Evolutionary conservation across 768 basidiomycete species (phyloP), one percentile per base, ranked within the genome.

Genomic region (Cyclocybe cylindracea): DNA sequence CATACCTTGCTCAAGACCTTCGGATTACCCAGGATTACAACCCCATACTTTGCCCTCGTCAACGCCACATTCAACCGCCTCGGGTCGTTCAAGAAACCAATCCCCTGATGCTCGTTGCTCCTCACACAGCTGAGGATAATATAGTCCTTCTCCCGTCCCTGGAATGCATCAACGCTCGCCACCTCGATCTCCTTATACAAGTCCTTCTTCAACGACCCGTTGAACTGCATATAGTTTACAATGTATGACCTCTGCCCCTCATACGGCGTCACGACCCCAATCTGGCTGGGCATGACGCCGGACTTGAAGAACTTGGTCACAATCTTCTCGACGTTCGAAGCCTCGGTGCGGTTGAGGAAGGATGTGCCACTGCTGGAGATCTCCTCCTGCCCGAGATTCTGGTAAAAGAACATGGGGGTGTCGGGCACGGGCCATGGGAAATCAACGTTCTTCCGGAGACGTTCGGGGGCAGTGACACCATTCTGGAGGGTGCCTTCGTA

Each of bases 281-380:
- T 99, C 65, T 99, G 96, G 49, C 77, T 80, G 9, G 97, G 96
- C 35, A 96, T 80, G 29, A 99, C 97, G 35, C 97, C 97, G 0
- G 96, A 93, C 70, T 97, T 97, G 91, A 99, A 99, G 78, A 98
- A 98, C 67, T 98, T 97, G 50, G 97, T 99, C 38, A 98, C 96
- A 58, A 99, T 99, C 82, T 98, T 99, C 74, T 99, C 97, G 31
- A 98, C 97, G 60, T 99, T 98, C 16, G 94, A 94, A 2, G 97
- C 94, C 68, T 99, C 97, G 33, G 97, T 99, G 67, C 96, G 92
- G 71, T 99, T 98, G 59, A 99, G 78, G 82, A 98, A 99, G 10
- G 95, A 98, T 1, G 97, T 99, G 48, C 97, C 97, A 64, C 94
- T 96, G 51, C 92, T 94, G 10, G 95, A 98, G 50, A 99, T 99